Evolutionary conservation across 305 asterid species (phyloP), one percentile per base, ranked within the genome.

Genomic region (Solanum chacoense): DNA sequence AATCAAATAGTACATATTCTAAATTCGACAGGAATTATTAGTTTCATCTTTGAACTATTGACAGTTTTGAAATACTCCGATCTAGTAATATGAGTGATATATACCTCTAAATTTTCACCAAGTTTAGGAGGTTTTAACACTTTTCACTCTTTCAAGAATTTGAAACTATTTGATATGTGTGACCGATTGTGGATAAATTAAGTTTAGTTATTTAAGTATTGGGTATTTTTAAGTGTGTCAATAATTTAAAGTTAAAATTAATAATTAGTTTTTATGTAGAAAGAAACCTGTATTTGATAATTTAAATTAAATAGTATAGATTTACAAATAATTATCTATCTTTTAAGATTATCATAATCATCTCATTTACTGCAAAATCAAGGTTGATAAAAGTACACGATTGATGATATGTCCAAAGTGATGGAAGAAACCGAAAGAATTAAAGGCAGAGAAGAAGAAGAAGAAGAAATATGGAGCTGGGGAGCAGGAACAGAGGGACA

Each of bases 401-500:
- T 26, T 69, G 34, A 26, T 69, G 18, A 86, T 16, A 85, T 26
- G 35, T n/a, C 59, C 28, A 65, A 85, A 85, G 63, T 11, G 45
- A 86, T 78, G 85, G 90, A 88, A 91, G 93, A 89, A 79, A 88
- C 87, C 63, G 92, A 90, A 63, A 88, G 89, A 67, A 12, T 34
- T 8, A 28, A 84, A 85, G 90, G 89, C 31, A 78, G 55, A 42
- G 59, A 32, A 83, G 92, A 78, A 72, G 76, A 31, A 28, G 38
- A 78, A 32, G 91, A 93, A 90, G 93, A 94, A 89, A 77, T 94
- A 85, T 97, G 99, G 99, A 94, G 99, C 83, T 97, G 98, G 99
- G 98, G 99, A 72, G 99, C 99, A 78, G 99, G 99, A n/a, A 95
- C 98, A 9, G 99, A 95, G 63, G 98, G 99, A n/a, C 98, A 97